phyloP scores from a whole-genome alignment of 1,284 basidiomycete genomes.

The Trichosporon coremiiforme region DNA sequence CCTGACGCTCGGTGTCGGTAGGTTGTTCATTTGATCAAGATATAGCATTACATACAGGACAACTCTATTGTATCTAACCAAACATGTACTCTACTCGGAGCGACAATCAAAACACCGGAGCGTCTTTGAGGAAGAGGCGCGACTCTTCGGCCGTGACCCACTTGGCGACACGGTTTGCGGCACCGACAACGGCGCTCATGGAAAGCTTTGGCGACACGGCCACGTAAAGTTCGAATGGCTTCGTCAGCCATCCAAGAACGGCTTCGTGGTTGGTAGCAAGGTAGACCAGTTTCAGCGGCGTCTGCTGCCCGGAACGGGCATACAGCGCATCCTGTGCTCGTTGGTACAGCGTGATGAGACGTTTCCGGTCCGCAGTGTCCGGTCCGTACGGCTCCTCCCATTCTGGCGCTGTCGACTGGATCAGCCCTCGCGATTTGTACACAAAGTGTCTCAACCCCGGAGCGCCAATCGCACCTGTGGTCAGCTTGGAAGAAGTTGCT shows the following conservation, averaged over 20 bases:
- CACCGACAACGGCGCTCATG: constrained; percentile 79
- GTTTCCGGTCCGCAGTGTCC: constrained; percentile 53
- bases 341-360: constrained; percentile 78
- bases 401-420: constrained; percentile 80
- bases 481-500: background rate
- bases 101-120: constrained; percentile 73
- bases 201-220: constrained; percentile 77
- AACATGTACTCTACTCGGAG: background rate
- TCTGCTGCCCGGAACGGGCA: constrained; percentile 72
- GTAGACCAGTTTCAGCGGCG: constrained; percentile 77
- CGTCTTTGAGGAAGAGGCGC: constrained; percentile 78
- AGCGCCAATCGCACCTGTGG: constrained; percentile 67
- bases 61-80: constrained; percentile 17
- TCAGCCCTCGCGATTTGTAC: constrained; percentile 86
- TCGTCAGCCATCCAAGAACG: constrained; percentile 79
- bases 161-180: constrained; percentile 81
- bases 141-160: constrained; percentile 89
- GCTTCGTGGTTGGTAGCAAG: constrained; percentile 80
- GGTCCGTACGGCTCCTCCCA: constrained; percentile 78
- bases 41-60: constrained; percentile 16
- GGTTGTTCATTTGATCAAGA: constrained; percentile 14
- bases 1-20: background rate
- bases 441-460: constrained; percentile 90
- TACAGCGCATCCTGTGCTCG: constrained; percentile 79
- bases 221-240: constrained; percentile 88